phyloP scores from a whole-genome alignment of 2,329 filamentous ascomycete genomes.

The Alternaria gansuensis region DNA sequence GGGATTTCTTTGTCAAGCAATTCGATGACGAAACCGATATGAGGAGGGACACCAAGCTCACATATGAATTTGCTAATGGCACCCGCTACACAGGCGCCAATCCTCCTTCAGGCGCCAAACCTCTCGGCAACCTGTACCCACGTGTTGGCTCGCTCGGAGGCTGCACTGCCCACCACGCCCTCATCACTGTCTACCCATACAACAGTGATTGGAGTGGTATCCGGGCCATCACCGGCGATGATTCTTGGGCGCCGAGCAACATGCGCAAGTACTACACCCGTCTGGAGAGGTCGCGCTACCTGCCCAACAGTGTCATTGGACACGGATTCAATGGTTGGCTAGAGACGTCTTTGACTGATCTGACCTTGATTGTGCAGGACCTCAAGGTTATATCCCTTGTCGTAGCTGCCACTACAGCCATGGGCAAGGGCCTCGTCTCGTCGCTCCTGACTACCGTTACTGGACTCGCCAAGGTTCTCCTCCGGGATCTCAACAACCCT shows the following conservation, averaged over 20 bases:
- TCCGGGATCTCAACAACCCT: constrained; percentile 62
- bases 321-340: constrained; percentile 68
- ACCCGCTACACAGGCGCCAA: constrained; percentile 60
- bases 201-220: constrained; percentile 68
- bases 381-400: constrained; percentile 63
- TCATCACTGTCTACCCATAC: constrained; percentile 66
- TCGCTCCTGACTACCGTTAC: constrained; percentile 53
- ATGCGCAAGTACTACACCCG: constrained; percentile 67
- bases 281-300: constrained; percentile 64
- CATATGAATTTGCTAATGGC: constrained; percentile 50
- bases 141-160: constrained; percentile 65
- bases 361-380: constrained; percentile 62
- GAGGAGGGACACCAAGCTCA: constrained; percentile 64
- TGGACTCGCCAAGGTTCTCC: constrained; percentile 58
- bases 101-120: constrained; percentile 61
- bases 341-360: constrained; percentile 59
- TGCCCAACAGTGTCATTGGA: constrained; percentile 55
- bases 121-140: constrained; percentile 65
- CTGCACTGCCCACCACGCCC: constrained; percentile 67
- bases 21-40: constrained; percentile 63
- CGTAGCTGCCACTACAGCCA: constrained; percentile 60
- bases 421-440: constrained; percentile 53
- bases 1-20: constrained; percentile 70
- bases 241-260: constrained; percentile 65
- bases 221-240: constrained; percentile 65